Evolutionary conservation across 495 filamentous ascomycete species (phyloP), one percentile per base, ranked within the genome.

Genomic region (Aspergillus campestris): DNA sequence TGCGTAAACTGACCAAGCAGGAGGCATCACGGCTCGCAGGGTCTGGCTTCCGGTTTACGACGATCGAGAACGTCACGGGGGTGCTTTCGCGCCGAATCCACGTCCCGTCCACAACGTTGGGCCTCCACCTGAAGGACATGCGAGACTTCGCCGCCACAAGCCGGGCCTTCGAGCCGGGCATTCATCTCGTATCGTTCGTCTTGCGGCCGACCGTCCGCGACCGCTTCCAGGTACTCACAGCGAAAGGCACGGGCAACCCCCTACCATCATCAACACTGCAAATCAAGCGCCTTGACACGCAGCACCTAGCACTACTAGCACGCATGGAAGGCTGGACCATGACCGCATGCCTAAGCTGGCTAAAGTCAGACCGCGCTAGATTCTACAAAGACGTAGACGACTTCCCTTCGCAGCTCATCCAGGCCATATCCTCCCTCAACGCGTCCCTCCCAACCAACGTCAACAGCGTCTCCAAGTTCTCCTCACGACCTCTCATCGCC

Each of bases 131-230:
- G 18, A 58, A 66, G 7, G 65, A 71, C 15, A 87, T 95, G 77
- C 70, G 68, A 12, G 64, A 70, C 7, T 84, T 81, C 53, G 74
- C 73, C 5, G 61, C 67, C 3, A 66, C 65, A 1, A 61, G 72
- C 28, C 63, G 64, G 10, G 69, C 77, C 39, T 68, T 83, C 28
- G 69, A 75, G 3, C 67, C 83, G 15, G 87, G 85, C 1, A 83
- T 89, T 10, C 83, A 91, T 53, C 53, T 95, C 0, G 81, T 81
- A 34, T 77, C 83, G 34, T 95, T 91, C 50, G 79, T 82, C 6
- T 70, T 91, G 45, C 78, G 84, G 18, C 79, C 86, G 3, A 73
- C 79, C 6, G 63, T 84, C 5, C 75, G 76, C 35, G 74, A 76
- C 49, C 81, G 80, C 14, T 89, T 87, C 51, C 85, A 94, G 48